Base-by-base conservation (phyloP, 257 asterid genomes). In the Gynochthodes officinalis region DNA sequence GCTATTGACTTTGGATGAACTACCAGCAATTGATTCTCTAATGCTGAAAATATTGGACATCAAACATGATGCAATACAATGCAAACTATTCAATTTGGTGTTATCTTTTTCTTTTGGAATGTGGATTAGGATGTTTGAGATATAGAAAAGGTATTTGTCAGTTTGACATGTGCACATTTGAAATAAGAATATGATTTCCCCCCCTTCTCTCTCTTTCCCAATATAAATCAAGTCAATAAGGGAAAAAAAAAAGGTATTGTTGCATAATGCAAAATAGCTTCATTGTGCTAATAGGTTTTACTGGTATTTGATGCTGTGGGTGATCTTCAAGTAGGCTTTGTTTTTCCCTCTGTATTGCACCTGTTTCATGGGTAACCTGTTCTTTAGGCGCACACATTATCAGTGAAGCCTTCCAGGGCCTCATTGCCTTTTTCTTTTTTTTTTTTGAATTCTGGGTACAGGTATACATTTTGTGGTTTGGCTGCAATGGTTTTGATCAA, bases 391-490 rank as follows among this genome's bases (percentile, higher is more conserved):
- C 35, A 8, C 32, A 30, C 61, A 3, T 39, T 28, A 9, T 73
- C 21, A 10, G 44, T 28, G 48, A 30, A 43, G 60, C 39, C 48
- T 59, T 39, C 32, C 10, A 58, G 19, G 48, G n/a, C 18, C 72
- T 73, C 46, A 73, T 33, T 37, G 18, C 50, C n/a, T 21, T 32
- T 19, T 54, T 16, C 1, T 11, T 27, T 44, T 21, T 32, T 19
- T 54, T 16, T 4, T 11, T 27, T 44, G 37, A 25, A 5, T 30
- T 60, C 52, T 75, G 85, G 59, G 71, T 78, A 73, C 76, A 95
- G 99, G 84, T 89, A 90, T 74, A 86, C 98, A 46, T 95, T 86
- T 79, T 95, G 99, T 85, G 99, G 99, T 66, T 84, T 95, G 84
- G 96, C 99, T 19, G 91, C 99, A 54, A 92, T 95, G 99, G 88